phyloP scores from a whole-genome alignment of 305 asterid genomes.

The Withania somnifera region DNA sequence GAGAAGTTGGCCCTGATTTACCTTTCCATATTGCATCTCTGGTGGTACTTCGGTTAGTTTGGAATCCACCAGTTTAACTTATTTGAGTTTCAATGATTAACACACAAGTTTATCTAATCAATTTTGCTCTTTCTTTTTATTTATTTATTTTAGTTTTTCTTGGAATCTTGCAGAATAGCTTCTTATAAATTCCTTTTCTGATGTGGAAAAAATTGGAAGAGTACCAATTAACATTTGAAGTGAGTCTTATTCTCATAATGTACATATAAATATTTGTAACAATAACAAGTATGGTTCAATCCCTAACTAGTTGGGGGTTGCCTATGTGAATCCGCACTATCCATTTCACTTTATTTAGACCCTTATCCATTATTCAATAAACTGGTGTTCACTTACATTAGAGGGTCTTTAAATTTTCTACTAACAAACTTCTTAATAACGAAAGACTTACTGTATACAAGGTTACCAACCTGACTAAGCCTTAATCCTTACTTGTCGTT shows the following conservation, averaged over 20 bases:
- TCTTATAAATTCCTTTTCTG: background rate
- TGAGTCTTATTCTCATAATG: background rate
- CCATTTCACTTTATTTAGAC: background rate
- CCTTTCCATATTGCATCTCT: too few relatives aligned
- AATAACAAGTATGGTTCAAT: background rate
- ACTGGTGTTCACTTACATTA: background rate
- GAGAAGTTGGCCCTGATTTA: too few relatives aligned
- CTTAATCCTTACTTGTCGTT: background rate
- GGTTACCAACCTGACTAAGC: background rate
- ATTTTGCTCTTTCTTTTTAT: too few relatives aligned
- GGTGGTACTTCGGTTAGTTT: too few relatives aligned
- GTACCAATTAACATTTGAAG: background rate
- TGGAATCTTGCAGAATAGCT: background rate
- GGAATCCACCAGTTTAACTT: too few relatives aligned
- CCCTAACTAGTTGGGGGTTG: background rate
- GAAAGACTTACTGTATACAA: background rate
- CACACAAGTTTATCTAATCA: too few relatives aligned
- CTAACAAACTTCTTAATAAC: background rate
- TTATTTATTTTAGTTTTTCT: too few relatives aligned
- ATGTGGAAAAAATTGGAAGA: background rate
- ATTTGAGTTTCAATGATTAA: too few relatives aligned
- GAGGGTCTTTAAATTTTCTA: background rate
- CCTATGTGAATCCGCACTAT: background rate
- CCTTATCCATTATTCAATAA: background rate
- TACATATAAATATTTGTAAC: background rate